Evolutionary conservation across 768 basidiomycete genomes (phyloP).

Genomic region (Trametes maxima): DNA sequence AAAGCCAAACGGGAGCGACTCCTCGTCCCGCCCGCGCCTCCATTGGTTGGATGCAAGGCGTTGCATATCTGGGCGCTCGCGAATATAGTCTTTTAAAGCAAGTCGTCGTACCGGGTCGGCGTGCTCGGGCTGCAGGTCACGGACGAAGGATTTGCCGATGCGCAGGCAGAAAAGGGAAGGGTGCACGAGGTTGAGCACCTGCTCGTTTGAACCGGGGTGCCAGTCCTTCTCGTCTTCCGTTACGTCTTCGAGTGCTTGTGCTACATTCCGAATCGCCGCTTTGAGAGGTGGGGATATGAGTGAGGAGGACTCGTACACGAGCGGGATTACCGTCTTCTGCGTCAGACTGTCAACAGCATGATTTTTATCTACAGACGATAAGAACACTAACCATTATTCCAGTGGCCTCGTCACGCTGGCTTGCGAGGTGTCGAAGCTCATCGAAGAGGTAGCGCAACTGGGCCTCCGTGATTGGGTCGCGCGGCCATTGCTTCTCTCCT

Average conservation of each 20-base stretch:
- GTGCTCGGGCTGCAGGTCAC: neutral
- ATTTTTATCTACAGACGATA: too few relatives aligned
- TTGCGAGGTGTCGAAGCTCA: slow-evolving; percentile 10
- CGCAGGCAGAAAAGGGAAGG: slow-evolving; percentile 45
- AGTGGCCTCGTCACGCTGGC: slow-evolving; percentile 12
- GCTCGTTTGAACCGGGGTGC: slow-evolving; percentile 47
- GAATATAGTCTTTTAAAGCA: neutral
- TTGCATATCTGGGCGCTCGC: neutral
- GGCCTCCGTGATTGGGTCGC: slow-evolving; percentile 10
- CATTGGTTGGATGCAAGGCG: neutral
- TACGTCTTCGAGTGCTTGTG: slow-evolving; percentile 37
- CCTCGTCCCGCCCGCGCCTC: neutral
- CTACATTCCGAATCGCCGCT: neutral
- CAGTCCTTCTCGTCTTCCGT: slow-evolving; percentile 44
- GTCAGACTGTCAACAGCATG: neutral
- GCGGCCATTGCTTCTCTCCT: slow-evolving; percentile 19
- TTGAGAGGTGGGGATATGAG: neutral
- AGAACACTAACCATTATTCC: slow-evolving; percentile 8
- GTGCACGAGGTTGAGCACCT: slow-evolving; percentile 49
- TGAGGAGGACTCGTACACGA: slow-evolving; percentile 7
- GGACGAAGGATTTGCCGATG: slow-evolving; percentile 8
- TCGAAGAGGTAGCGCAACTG: slow-evolving; percentile 20
- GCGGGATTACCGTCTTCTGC: slow-evolving; percentile 3
- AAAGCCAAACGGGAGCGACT: slow-evolving; percentile 2
- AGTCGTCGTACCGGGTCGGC: neutral